phyloP scores from a whole-genome alignment of 768 basidiomycete genomes.

The Imleria badia region DNA sequence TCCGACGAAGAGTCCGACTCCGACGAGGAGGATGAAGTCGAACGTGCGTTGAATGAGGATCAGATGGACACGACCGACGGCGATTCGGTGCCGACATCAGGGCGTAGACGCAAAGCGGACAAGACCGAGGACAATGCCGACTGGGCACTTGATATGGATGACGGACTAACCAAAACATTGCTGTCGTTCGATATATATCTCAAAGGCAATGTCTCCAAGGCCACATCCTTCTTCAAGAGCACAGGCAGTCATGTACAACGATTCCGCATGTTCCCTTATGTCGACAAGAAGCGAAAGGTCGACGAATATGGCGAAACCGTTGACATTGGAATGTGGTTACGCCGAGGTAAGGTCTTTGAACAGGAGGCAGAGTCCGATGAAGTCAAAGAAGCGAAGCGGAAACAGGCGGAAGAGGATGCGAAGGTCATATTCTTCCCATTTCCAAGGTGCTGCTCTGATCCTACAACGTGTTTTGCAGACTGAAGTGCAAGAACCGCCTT shows the following conservation, averaged over 20 bases:
- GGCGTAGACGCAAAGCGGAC: slow-evolving; percentile 43
- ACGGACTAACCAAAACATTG: slow-evolving; percentile 67
- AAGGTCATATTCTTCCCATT: slow-evolving; percentile 44
- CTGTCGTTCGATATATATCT: slow-evolving; percentile 96
- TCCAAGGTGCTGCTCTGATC: neutral
- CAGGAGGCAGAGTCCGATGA: slow-evolving; percentile 87
- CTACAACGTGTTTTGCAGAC: slow-evolving; percentile 45
- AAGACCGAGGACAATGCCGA: slow-evolving; percentile 54
- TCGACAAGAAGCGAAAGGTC: slow-evolving; percentile 88
- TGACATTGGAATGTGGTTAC: slow-evolving; percentile 94
- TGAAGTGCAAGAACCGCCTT: slow-evolving; percentile 80
- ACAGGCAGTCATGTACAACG: slow-evolving; percentile 69
- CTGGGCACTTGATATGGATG: slow-evolving; percentile 76
- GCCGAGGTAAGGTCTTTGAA: slow-evolving; percentile 88
- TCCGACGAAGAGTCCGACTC: slow-evolving; percentile 68
- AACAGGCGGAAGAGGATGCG: slow-evolving; percentile 70
- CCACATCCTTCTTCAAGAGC: slow-evolving; percentile 85
- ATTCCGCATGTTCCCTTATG: slow-evolving; percentile 96
- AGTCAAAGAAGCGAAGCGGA: slow-evolving; percentile 65
- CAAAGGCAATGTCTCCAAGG: slow-evolving; percentile 90
- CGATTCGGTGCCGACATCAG: slow-evolving; percentile 22
- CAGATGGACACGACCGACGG: slow-evolving; percentile 45
- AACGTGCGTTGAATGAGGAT: slow-evolving; percentile 52
- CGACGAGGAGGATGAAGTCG: slow-evolving; percentile 60
- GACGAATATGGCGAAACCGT: slow-evolving; percentile 96